These are phyloP conservation scores for Wolfiporia cocos DNA, from an alignment of 1,284 basidiomycete genomes.

Conservation along the genomic window DNA sequence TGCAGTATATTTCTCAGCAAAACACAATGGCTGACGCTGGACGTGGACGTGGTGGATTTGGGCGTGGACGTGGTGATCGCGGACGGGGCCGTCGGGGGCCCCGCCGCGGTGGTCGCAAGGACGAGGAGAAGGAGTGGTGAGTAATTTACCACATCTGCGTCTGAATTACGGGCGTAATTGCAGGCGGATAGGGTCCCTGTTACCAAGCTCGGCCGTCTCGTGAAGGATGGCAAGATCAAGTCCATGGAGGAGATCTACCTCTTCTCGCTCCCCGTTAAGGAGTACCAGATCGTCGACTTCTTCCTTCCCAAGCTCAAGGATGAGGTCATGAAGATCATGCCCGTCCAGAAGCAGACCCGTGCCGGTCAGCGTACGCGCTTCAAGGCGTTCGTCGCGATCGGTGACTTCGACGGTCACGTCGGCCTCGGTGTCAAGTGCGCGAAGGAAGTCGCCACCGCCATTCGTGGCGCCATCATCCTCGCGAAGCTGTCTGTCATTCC, in stretches of 20 bases:
- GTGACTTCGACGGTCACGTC: constrained; percentile 97
- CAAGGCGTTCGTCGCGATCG: constrained; percentile 99
- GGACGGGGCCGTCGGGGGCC: constrained; percentile 86
- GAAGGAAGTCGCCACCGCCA: constrained; percentile 99
- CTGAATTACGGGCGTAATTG: not conserved
- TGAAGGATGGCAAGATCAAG: constrained; percentile 99
- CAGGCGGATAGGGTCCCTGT: constrained; percentile 77
- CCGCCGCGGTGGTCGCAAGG: constrained; percentile 94
- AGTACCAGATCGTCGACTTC: constrained; percentile 96
- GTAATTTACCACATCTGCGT: constrained; percentile 24
- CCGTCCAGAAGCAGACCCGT: constrained; percentile 99
- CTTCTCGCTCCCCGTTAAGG: constrained; percentile 99
- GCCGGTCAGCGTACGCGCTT: constrained; percentile 99
- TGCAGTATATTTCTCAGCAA: constrained; percentile 17
- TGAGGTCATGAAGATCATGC: constrained; percentile 99
- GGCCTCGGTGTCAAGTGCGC: constrained; percentile 99
- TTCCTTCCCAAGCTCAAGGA: constrained; percentile 99
- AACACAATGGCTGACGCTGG: constrained; percentile 67
- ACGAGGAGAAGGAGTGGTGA: constrained; percentile 99
- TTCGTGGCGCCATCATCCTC: constrained; percentile 97
- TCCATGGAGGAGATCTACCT: constrained; percentile 99
- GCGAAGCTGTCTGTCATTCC: constrained; percentile 95
- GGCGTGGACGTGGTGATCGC: constrained; percentile 84
- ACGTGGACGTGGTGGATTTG: constrained; percentile 80
- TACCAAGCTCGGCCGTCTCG: constrained; percentile 98